Percentiles rank a stretch among this genome's conserved stretches.
Conservation (phyloP, 2,329 filamentous ascomycete genomes). For the Diplodia corticola region DNA sequence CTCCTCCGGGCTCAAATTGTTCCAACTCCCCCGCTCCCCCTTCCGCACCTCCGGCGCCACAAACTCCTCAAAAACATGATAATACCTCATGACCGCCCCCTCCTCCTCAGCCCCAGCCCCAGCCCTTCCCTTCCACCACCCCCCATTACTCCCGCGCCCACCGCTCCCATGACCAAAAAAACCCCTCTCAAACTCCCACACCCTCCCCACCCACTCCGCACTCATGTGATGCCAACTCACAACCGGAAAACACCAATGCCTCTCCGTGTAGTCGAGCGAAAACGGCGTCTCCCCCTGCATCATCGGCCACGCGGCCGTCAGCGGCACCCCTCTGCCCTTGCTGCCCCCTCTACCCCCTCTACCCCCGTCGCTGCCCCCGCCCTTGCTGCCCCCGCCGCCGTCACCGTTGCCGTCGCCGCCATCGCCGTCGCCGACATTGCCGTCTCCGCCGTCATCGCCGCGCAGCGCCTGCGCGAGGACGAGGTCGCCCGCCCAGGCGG, state of each 20-base stretch:
- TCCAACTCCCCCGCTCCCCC: conserved; percentile 30
- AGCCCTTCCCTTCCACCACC: not conserved
- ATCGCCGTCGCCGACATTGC: too few species aligned
- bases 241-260: conserved; percentile 46
- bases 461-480: conserved; percentile 41
- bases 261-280: conserved; percentile 40
- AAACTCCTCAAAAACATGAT: conserved; percentile 38
- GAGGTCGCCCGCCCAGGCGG: conserved; percentile 43
- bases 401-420: too few species aligned
- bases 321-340: conserved; percentile 37
- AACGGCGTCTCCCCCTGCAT: conserved; percentile 48
- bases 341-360: too few species aligned
- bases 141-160: too few species aligned
- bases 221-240: conserved; percentile 45
- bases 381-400: too few species aligned
- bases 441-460: too few species aligned
- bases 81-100: conserved; percentile 28
- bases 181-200: conserved; percentile 43
- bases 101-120: not conserved
- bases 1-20: conserved; percentile 35
- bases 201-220: conserved; percentile 37
- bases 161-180: not conserved
- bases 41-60: conserved; percentile 34
- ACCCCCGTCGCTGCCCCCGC: too few species aligned
- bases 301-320: conserved; percentile 46